Conservation (phyloP, 495 filamentous ascomycete species). For the Margaritispora aquatica region DNA sequence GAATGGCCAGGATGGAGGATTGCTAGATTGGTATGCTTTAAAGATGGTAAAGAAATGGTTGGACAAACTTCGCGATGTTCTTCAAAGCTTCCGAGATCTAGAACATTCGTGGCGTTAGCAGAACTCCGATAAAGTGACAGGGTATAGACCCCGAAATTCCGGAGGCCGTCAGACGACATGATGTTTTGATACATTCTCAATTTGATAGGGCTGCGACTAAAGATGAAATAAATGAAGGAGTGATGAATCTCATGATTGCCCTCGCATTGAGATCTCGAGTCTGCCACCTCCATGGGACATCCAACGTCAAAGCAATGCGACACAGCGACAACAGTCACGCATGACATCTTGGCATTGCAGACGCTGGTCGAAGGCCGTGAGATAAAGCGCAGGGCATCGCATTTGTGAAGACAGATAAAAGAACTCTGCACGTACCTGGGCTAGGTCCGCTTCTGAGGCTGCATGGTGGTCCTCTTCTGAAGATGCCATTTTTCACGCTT, state of each 20-base stretch:
- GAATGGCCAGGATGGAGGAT: no score
- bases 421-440: conserved; percentile 11
- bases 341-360: no score
- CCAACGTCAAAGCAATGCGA: no score
- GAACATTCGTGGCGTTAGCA: conserved; percentile 15
- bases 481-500: conserved; percentile 11
- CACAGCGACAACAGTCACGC: no score
- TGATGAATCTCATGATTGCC: no score
- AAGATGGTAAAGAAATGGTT: no score
- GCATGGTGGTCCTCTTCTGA: background rate
- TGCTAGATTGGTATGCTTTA: background rate
- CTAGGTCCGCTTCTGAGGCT: conserved; percentile 10
- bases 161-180: background rate
- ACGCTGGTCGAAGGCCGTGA: background rate
- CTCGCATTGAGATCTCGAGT: no score
- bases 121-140: background rate
- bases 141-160: background rate
- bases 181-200: background rate
- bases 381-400: background rate
- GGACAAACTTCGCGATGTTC: conserved; percentile 13
- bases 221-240: background rate
- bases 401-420: background rate
- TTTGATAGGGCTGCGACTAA: background rate
- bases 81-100: conserved; percentile 15
- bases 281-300: no score